Evolutionary conservation across 2,329 filamentous ascomycete genomes (phyloP).

Genomic region (Westerdykella aurantiaca): DNA sequence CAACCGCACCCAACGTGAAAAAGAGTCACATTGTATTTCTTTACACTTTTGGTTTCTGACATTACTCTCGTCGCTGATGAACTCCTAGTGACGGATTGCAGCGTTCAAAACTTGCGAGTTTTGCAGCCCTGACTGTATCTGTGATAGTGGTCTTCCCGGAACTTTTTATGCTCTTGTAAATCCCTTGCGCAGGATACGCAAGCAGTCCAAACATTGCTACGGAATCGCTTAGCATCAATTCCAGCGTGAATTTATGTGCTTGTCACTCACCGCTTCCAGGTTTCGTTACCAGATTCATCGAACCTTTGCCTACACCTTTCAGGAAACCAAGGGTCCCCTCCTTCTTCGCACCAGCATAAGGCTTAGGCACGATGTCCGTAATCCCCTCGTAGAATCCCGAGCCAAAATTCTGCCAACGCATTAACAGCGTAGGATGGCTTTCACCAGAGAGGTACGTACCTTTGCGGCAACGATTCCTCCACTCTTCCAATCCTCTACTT

Average conservation of each 20-base stretch:
- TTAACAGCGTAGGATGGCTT: too few relatives aligned
- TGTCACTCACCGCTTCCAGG: constrained; percentile 5
- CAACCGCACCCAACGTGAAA: too few relatives aligned
- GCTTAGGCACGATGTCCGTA: constrained; percentile 69
- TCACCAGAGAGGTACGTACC: too few relatives aligned
- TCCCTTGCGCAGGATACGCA: not conserved
- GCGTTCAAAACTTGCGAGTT: too few relatives aligned
- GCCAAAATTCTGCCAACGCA: constrained; percentile 52
- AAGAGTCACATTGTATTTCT: too few relatives aligned
- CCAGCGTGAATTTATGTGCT: not conserved
- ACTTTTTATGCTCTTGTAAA: not conserved
- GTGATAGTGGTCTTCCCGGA: too few relatives aligned
- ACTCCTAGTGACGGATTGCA: too few relatives aligned
- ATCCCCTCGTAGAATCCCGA: constrained; percentile 71
- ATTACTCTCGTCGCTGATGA: too few relatives aligned
- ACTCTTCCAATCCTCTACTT: constrained; percentile 57
- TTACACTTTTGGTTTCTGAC: too few relatives aligned
- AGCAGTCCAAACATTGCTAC: not conserved
- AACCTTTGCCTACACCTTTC: constrained; percentile 32
- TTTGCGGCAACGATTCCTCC: constrained; percentile 67
- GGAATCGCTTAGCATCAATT: constrained; percentile 1
- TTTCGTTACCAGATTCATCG: constrained; percentile 9
- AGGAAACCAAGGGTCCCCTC: constrained; percentile 55
- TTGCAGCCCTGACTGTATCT: too few relatives aligned
- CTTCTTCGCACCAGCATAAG: constrained; percentile 58